Percentiles rank a stretch among this genome's conserved stretches.
Conservation (phyloP, 208 protist genomes). For the Tritrichomonas foetus region DNA sequence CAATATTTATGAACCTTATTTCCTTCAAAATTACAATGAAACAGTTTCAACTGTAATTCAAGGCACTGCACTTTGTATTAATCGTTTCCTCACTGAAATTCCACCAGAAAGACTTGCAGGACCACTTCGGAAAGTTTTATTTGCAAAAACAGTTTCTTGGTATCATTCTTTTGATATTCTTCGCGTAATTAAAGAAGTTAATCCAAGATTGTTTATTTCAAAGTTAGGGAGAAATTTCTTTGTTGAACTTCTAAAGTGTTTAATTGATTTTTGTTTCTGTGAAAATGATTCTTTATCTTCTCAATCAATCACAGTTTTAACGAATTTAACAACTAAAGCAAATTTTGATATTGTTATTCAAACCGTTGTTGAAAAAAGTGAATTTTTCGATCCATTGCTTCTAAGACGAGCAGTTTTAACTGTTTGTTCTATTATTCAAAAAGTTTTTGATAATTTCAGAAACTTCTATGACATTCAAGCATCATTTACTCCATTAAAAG, state of each 20-base stretch:
- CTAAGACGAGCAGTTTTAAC: not conserved
- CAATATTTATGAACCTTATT: not conserved
- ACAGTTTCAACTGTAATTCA: not conserved
- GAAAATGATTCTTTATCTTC: not conserved
- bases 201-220: not conserved
- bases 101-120: not conserved
- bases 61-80: not conserved
- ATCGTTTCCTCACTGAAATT: not conserved
- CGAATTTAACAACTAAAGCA: not conserved
- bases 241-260: not conserved
- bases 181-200: not conserved
- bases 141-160: not conserved
- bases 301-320: not conserved
- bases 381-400: not conserved
- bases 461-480: too few relatives aligned
- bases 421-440: too few relatives aligned
- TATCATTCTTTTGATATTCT: not conserved
- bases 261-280: not conserved
- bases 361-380: not conserved
- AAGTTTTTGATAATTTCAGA: too few relatives aligned
- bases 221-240: not conserved
- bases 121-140: not conserved
- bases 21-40: not conserved
- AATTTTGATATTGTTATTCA: not conserved
- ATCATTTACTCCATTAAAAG: too few relatives aligned